A percentile compares a stretch with the other conserved stretches of the same genome.
These are phyloP conservation scores for Pseudocercospora eumusae DNA, from an alignment of 2,329 filamentous ascomycete species.

Conservation along the genomic window DNA sequence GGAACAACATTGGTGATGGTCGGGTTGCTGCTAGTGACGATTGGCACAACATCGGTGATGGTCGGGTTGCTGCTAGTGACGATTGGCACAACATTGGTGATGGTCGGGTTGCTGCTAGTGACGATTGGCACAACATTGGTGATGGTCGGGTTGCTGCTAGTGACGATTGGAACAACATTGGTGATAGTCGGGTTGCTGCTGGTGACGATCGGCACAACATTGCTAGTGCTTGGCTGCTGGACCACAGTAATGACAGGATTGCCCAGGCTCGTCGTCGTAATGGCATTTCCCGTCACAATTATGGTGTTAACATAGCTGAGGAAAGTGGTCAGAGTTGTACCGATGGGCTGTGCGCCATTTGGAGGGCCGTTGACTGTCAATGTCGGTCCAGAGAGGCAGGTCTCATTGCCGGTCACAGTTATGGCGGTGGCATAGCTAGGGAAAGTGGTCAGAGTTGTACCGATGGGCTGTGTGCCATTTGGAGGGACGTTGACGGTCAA, in stretches of 20 bases:
- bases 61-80: no score
- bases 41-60: constrained; percentile 15
- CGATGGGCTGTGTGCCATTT: constrained; percentile 12
- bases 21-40: constrained; percentile 18
- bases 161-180: constrained; percentile 16
- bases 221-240: constrained; percentile 14
- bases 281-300: constrained; percentile 16
- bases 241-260: constrained; percentile 8
- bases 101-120: no score
- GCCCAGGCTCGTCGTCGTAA: neutral
- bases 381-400: constrained; percentile 12
- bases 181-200: no score
- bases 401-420: constrained; percentile 14
- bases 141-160: no score
- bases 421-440: constrained; percentile 18
- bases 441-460: constrained; percentile 3
- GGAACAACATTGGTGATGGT: no score
- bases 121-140: constrained; percentile 17
- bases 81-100: constrained; percentile 16
- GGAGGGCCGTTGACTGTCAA: constrained; percentile 21
- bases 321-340: constrained; percentile 3
- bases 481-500: constrained; percentile 22
- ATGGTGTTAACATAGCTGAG: constrained; percentile 19
- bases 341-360: constrained; percentile 11
- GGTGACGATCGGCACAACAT: constrained; percentile 17